Base-by-base conservation (phyloP, 2,329 filamentous ascomycete genomes). In the Arthroderma sp. region DNA sequence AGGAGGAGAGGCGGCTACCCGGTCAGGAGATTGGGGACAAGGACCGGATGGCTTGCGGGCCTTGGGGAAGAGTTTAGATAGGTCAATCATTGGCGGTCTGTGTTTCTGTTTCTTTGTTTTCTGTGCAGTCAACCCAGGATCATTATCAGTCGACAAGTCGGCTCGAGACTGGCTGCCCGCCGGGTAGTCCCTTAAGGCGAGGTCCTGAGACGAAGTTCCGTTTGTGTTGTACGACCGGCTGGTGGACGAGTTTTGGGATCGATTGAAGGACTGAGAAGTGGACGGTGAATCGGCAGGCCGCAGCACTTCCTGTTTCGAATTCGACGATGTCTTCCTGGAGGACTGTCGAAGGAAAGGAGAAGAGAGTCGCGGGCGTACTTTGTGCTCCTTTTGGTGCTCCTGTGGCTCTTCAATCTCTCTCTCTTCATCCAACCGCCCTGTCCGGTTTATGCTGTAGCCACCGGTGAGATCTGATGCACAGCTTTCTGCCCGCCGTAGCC, bases 201-300 rank as follows among this genome's bases (percentile, higher is more conserved):
- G 58, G 67, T 60, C 8, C 68, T 63, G 21, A 65, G 64, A 33
- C 66, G 68, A 56, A 59, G 66, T 19, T 23, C 17, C 33, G 68
- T 68, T 63, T 55, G 54, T 44, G 13, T 55, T 11, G 38, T 55
- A 33, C 11, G 23, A 19, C 74, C 9, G 33, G 74, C 31, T 70
- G 62, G 55, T 73, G 61, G 31, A 69, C 66, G 58, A 71, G 59
- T 75, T 72, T 60, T 75, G 72, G 43, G 72, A 73, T 19, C 73
- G 68, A 61, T 73, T 75, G 60, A 74, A 73, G 44, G 76, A 77
- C 60, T 70, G 73, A 9, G 77, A 63, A 2, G 75, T 74, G 1
- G 75, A 74, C 8, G 73, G 71, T 8, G 76, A 78, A 28, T 71
- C 69, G 53, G 73, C 67, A 41, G 56, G 68, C 54, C 65, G 66